phyloP scores from a whole-genome alignment of 768 basidiomycete genomes.

The Podaxis sp. region DNA sequence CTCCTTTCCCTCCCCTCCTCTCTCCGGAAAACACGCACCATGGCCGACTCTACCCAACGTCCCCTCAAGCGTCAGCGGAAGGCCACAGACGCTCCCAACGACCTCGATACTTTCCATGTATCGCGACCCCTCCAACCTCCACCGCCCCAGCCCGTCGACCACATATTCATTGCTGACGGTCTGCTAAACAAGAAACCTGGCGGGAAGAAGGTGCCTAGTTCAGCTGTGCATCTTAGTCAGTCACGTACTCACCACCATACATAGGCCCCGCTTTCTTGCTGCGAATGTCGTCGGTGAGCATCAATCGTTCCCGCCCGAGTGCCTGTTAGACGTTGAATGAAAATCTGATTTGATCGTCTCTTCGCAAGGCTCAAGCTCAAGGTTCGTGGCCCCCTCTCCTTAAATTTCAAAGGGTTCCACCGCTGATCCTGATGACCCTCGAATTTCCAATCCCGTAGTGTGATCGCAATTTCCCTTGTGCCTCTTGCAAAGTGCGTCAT shows the following conservation, averaged over 20 bases:
- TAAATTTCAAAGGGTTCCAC: neutral
- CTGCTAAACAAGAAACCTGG: slow-evolving; percentile 43
- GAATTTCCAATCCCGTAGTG: slow-evolving; percentile 32
- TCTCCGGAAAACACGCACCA: slow-evolving; percentile 18
- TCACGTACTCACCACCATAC: slow-evolving; percentile 11
- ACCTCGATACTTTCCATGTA: slow-evolving; percentile 19
- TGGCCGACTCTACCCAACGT: slow-evolving; percentile 25
- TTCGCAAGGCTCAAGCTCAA: slow-evolving; percentile 52
- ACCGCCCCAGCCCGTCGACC: slow-evolving; percentile 38
- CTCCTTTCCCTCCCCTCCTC: slow-evolving; percentile 6
- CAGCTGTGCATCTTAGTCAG: slow-evolving; percentile 1
- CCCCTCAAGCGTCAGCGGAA: slow-evolving; percentile 51
- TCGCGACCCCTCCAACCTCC: slow-evolving; percentile 23
- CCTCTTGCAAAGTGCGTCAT: slow-evolving; percentile 37
- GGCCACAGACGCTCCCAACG: slow-evolving; percentile 21
- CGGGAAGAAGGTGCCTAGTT: slow-evolving; percentile 42
- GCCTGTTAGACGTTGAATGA: slow-evolving; percentile 15
- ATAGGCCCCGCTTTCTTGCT: slow-evolving; percentile 58
- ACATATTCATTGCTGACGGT: slow-evolving; percentile 53
- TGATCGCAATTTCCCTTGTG: slow-evolving; percentile 52
- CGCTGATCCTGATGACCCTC: slow-evolving; percentile 18
- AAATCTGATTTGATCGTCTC: slow-evolving; percentile 14
- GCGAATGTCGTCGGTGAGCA: slow-evolving; percentile 58
- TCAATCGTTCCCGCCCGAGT: slow-evolving; percentile 8
- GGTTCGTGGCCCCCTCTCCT: slow-evolving; percentile 32